These are phyloP conservation scores for Sanghuangporus sanghuang DNA, from an alignment of 1,284 basidiomycete genomes.

Conservation along the genomic window DNA sequence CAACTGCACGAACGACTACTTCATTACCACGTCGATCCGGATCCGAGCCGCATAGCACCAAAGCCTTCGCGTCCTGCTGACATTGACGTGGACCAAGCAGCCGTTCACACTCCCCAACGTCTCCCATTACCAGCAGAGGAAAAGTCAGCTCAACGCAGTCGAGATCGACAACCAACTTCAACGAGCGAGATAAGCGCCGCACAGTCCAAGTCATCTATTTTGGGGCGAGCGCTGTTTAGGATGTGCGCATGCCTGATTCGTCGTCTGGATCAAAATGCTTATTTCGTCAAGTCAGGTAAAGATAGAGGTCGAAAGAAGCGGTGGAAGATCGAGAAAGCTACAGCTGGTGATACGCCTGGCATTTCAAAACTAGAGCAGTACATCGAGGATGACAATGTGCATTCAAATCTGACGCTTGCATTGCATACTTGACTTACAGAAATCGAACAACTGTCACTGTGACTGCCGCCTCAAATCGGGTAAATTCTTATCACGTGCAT, in stretches of 20 bases:
- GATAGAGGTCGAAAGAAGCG: neutral
- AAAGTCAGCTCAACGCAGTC: neutral
- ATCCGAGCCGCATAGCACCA: neutral
- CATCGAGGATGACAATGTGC: too few species aligned
- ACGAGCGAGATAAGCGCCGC: neutral
- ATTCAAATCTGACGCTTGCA: too few species aligned
- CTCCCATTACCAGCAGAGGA: neutral
- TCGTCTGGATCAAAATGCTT: neutral
- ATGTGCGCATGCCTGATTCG: neutral
- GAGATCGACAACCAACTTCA: too few species aligned
- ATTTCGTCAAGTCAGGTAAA: neutral
- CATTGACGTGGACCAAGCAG: neutral
- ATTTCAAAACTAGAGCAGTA: too few species aligned
- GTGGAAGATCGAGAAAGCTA: neutral
- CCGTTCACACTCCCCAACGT: neutral
- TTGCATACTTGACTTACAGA: too few species aligned
- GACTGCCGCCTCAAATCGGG: too few species aligned
- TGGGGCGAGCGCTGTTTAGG: neutral
- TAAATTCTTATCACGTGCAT: slow-evolving; percentile 52
- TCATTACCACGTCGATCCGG: neutral
- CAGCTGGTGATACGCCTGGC: too few species aligned
- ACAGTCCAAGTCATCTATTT: neutral
- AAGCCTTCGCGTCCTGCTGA: neutral
- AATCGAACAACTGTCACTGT: too few species aligned
- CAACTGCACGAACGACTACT: neutral